phyloP scores from a whole-genome alignment of 805 yeast species.

The Nakazawaea holstii region DNA sequence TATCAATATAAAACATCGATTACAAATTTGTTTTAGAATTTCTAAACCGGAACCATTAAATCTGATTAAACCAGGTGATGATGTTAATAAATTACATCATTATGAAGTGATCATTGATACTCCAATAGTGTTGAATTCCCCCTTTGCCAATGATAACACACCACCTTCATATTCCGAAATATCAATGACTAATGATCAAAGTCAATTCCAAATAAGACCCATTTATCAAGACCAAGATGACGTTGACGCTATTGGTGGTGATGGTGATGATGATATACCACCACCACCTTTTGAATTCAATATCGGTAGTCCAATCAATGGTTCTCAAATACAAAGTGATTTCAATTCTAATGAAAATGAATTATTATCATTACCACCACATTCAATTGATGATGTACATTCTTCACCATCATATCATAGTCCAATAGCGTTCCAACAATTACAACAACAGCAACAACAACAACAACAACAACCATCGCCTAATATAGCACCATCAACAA shows the following conservation, averaged over 20 bases:
- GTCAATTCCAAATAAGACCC: constrained; percentile 4
- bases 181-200: constrained; percentile 10
- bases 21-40: constrained; percentile 66
- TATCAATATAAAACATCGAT: constrained; percentile 57
- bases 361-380: too few species aligned
- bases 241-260: neutral
- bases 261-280: constrained; percentile 1
- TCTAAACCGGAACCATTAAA: constrained; percentile 44
- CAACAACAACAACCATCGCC: too few species aligned
- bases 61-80: constrained; percentile 25
- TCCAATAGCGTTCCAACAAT: too few species aligned
- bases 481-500: neutral
- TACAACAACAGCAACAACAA: too few species aligned
- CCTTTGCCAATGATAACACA: constrained; percentile 17
- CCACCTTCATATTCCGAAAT: constrained; percentile 10
- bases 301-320: constrained; percentile 8
- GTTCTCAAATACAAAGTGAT: neutral
- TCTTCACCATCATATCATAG: too few species aligned
- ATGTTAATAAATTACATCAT: constrained; percentile 50
- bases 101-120: constrained; percentile 80
- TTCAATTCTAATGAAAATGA: neutral
- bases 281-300: constrained; percentile 10
- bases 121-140: constrained; percentile 54
- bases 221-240: constrained; percentile 3
- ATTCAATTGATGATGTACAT: too few species aligned